These are phyloP conservation scores for Umbellularia californica DNA, from an alignment of 164 flowering plant genomes.

Conservation along the genomic window DNA sequence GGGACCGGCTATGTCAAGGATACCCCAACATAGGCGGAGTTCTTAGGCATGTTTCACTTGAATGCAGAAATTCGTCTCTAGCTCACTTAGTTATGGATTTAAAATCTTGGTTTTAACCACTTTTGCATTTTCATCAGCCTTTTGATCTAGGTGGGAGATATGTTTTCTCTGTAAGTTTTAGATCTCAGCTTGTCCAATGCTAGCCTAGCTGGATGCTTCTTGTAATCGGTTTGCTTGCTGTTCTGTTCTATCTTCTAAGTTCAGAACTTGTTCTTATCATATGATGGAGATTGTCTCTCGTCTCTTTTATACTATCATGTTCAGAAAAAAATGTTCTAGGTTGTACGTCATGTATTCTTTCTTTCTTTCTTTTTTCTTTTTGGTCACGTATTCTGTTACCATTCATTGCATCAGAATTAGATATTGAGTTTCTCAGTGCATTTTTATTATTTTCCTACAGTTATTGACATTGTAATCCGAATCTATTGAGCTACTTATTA, in stretches of 20 bases:
- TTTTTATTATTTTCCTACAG: not conserved
- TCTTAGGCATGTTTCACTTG: not conserved
- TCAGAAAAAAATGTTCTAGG: not conserved
- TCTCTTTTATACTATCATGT: not conserved
- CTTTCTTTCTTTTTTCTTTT: not conserved
- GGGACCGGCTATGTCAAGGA: too few species aligned
- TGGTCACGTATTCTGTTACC: too few species aligned
- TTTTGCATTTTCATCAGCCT: not conserved
- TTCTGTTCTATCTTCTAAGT: too few species aligned
- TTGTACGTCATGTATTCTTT: not conserved
- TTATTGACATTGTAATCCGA: not conserved
- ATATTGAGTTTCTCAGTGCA: not conserved
- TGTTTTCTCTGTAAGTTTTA: not conserved
- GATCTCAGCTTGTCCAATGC: too few species aligned
- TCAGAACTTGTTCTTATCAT: too few species aligned
- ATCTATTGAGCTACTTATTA: not conserved
- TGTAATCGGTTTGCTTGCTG: too few species aligned
- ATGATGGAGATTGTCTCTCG: not conserved
- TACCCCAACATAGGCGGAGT: too few species aligned
- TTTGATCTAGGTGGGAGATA: not conserved
- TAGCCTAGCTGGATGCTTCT: too few species aligned
- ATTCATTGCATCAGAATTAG: not conserved
- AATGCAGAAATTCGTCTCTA: not conserved
- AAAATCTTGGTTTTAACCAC: not conserved
- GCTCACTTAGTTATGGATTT: not conserved